phyloP scores from a whole-genome alignment of 129 eudicot genomes.

The sunflower (Helianthus annuus) region HanXRQr2.0-SUNRISE NC_035441.2:61840879-61841378 shows the following conservation, averaged over 20 bases:
- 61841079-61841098: conserved; percentile 70
- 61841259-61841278: not conserved
- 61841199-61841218: not conserved
- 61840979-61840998: conserved; percentile 77
- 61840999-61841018: conserved; percentile 71
- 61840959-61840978: conserved; percentile 78
- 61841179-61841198: not conserved
- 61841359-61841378: too few species aligned
- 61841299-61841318: not conserved
- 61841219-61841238: not conserved
- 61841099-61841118: conserved; percentile 64
- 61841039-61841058: conserved; percentile 47
- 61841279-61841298: not conserved
- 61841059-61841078: conserved; percentile 62
- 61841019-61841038: conserved; percentile 72
- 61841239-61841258: not conserved
- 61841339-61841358: too few species aligned
- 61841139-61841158: conserved; percentile 58
- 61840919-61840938: too few species aligned
- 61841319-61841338: too few species aligned
- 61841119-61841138: conserved; percentile 48
- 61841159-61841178: conserved; percentile 69
- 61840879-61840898: too few species aligned
- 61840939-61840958: conserved; percentile 59
- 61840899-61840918: too few species aligned